A percentile compares a stretch with the other conserved stretches of the same genome.
These are phyloP conservation scores for Annona squamosa DNA, from an alignment of 164 flowering plant genomes.

Conservation along the genomic window DNA sequence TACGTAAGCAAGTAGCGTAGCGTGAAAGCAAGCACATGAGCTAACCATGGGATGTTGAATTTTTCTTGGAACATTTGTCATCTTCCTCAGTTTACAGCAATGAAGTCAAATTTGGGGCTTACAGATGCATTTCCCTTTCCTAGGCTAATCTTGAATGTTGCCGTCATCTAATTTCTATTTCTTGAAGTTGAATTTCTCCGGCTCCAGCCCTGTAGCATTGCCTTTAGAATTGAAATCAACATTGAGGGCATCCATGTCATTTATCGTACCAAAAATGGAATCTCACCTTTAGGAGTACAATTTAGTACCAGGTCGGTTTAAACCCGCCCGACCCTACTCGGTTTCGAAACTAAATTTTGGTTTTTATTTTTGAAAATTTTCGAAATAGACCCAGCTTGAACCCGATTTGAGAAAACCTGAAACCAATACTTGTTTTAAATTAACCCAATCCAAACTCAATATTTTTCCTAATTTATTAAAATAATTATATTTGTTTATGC, in stretches of 20 bases:
- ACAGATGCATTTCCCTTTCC: constrained; percentile 21
- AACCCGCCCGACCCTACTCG: no score
- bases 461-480: no score
- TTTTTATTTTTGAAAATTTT: no score
- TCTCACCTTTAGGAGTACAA: no score
- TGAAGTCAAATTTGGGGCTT: constrained; percentile 15
- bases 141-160: constrained; percentile 10
- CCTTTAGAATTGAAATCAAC: constrained; percentile 19
- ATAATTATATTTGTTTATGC: no score
- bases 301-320: no score
- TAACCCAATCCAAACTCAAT: no score
- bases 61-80: constrained; percentile 21
- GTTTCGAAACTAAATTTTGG: no score
- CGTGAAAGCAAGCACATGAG: constrained; percentile 4
- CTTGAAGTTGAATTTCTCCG: constrained; percentile 25
- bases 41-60: constrained; percentile 38
- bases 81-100: constrained; percentile 21
- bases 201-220: constrained; percentile 7
- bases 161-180: constrained; percentile 14
- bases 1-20: constrained; percentile 10
- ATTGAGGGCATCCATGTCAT: constrained; percentile 14
- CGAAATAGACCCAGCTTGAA: no score
- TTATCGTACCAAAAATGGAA: no score
- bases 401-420: no score
- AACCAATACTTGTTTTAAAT: no score